Percentiles rank a stretch among this genome's conserved stretches.
phyloP scores from a whole-genome alignment of 1,139 yeast species.

The Pneumocystis carinii region DNA sequence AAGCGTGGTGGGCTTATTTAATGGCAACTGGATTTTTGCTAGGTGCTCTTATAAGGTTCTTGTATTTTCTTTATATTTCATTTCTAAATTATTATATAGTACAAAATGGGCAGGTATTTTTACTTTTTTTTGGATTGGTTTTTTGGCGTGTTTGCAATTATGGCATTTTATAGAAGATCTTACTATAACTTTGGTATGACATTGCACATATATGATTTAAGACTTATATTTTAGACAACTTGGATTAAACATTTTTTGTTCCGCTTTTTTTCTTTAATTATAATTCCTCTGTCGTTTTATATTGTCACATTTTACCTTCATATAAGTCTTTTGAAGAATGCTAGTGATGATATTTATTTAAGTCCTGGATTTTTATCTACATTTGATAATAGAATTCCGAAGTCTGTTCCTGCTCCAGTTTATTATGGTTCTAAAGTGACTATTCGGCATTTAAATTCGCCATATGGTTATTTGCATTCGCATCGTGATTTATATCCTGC shows the following conservation, averaged over 20 bases:
- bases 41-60: slow-evolving; percentile 51
- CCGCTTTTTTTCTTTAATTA: slow-evolving; percentile 49
- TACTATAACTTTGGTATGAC: slow-evolving; percentile 32
- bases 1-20: slow-evolving; percentile 56
- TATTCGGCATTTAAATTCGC: slow-evolving; percentile 68
- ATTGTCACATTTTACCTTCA: slow-evolving; percentile 63
- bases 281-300: slow-evolving; percentile 56
- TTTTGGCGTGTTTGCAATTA: slow-evolving; percentile 54
- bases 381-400: slow-evolving; percentile 50
- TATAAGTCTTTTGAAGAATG: slow-evolving; percentile 50
- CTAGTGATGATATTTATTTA: slow-evolving; percentile 80
- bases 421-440: slow-evolving; percentile 74
- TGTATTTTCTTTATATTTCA: background rate
- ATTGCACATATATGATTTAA: slow-evolving; percentile 26
- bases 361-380: slow-evolving; percentile 76
- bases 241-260: slow-evolving; percentile 34
- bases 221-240: background rate
- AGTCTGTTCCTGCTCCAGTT: slow-evolving; percentile 58
- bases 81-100: slow-evolving; percentile 7
- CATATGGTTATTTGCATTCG: slow-evolving; percentile 91
- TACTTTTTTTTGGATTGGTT: slow-evolving; percentile 86
- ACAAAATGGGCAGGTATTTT: slow-evolving; percentile 95
- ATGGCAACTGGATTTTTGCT: slow-evolving; percentile 63
- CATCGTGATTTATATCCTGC: slow-evolving; percentile 72
- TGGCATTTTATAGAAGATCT: slow-evolving; percentile 88